phyloP scores from a whole-genome alignment of 169 alveolate species.

The Eimeria maxima region DNA sequence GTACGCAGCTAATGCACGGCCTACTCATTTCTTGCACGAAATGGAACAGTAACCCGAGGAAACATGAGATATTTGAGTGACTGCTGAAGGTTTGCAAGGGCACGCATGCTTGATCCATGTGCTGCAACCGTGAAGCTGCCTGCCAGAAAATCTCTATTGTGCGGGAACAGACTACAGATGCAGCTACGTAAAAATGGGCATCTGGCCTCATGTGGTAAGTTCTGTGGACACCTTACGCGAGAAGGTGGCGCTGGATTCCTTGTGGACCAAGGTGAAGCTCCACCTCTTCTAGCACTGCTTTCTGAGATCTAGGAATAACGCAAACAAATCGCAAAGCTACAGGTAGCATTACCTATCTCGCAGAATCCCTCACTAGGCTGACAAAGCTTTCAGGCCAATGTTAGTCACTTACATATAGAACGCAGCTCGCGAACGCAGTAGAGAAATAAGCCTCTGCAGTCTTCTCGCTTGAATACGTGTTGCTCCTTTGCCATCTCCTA shows the following conservation, averaged over 20 bases:
- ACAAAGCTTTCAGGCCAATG: neutral
- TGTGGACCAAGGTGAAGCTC: conserved; percentile 66
- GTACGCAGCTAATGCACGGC: neutral
- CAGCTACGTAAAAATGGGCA: neutral
- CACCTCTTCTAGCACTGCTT: conserved; percentile 27
- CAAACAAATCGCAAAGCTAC: neutral
- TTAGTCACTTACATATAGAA: conserved; percentile 23
- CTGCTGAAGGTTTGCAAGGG: neutral
- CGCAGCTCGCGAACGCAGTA: conserved; percentile 55
- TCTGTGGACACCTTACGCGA: conserved; percentile 34
- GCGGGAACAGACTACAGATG: neutral
- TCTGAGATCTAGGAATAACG: neutral
- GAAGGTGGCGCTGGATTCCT: conserved; percentile 71
- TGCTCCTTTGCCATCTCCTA: neutral
- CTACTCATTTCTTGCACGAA: neutral
- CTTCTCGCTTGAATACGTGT: neutral
- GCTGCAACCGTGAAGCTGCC: neutral
- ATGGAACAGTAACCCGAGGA: neutral
- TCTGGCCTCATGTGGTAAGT: neutral
- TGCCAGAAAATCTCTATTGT: neutral
- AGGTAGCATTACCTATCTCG: neutral
- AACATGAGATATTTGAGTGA: neutral
- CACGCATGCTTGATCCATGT: neutral
- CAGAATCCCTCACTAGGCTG: neutral
- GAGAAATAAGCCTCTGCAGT: conserved; percentile 56